Evolutionary conservation across 2,329 filamentous ascomycete species (phyloP).

Genomic region (Diaporthe sp.): DNA sequence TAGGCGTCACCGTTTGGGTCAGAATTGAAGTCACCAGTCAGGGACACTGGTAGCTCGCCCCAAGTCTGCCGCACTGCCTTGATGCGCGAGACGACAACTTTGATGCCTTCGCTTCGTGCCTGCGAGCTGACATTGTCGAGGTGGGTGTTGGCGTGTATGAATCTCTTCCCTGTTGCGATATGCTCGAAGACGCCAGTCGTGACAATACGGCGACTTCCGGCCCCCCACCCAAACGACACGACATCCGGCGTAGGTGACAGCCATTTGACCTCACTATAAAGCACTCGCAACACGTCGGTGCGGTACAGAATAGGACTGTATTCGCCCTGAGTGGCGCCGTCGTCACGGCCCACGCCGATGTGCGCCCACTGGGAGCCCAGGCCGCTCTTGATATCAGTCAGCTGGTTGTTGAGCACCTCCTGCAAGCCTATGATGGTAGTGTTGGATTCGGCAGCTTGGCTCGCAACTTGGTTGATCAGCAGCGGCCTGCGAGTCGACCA

Average conservation of each 20-base stretch:
- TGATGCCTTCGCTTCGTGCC: conserved; percentile 61
- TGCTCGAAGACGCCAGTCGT: conserved; percentile 64
- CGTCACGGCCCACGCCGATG: conserved; percentile 70
- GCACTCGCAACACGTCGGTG: conserved; percentile 64
- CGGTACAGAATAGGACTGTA: conserved; percentile 79
- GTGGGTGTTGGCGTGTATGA: conserved; percentile 67
- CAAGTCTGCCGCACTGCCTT: conserved; percentile 44
- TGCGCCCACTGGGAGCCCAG: conserved; percentile 64
- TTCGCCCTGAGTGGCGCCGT: conserved; percentile 73
- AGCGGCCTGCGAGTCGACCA: conserved; percentile 51
- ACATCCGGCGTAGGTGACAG: conserved; percentile 70
- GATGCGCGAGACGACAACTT: conserved; percentile 57
- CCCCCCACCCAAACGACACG: conserved; percentile 72
- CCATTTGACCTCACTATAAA: conserved; percentile 71
- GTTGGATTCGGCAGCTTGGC: conserved; percentile 48
- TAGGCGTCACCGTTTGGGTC: conserved; percentile 57
- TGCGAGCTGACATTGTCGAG: conserved; percentile 63
- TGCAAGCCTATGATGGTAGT: conserved; percentile 65
- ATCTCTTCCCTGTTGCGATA: conserved; percentile 50
- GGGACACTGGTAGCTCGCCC: conserved; percentile 51
- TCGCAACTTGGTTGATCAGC: conserved; percentile 4
- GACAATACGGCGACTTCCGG: conserved; percentile 59
- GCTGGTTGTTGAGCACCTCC: conserved; percentile 65
- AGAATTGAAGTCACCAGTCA: conserved; percentile 64
- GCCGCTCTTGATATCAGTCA: conserved; percentile 59